Evolutionary conservation across 208 protist genomes (phyloP), one percentile per base, ranked within the genome.

Genomic region (Blastocrithidia nonstop): DNA sequence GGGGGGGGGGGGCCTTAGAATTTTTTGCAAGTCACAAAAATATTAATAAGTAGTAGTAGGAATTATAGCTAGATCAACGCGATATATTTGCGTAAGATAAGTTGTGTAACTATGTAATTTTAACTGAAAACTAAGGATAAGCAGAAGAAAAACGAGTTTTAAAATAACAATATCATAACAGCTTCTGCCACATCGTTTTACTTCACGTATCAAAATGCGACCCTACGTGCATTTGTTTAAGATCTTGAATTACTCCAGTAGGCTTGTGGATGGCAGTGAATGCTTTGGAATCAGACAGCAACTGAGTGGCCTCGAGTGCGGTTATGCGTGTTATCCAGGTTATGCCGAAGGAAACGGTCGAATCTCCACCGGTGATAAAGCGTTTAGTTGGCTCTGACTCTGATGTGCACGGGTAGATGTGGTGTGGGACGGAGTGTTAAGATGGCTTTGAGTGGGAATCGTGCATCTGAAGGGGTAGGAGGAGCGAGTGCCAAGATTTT

Each of bases 371-470:
- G n/a, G 52, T 6, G 94, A 98, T 69, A n/a, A 97, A 98, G 86
- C 70, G 89, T 54, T 66, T 97, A 42, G 85, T 95, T 13, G 57
- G 82, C 45, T 88, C 93, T 40, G n/a, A n/a, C n/a, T 29, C 51
- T 3, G 61, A 67, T 24, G 71, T 78, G 28, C 50, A 29, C 40
- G 35, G 71, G 9, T 73, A 91, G n/a, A n/a, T n/a, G n/a, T 49
- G 75, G 97, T 26, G 95, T 94, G 80, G 97, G 94, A 90, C 94
- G 94, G 21, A 61, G 54, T 26, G 88, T 97, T 6, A 97, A 98
- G 66, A 94, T 96, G 26, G 62, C 67, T 59, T 41, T 97, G 22
- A 67, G 63, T 24, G 72, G 57, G 55, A 93, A 7, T 73, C 72
- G 13, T 97, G 71, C 72, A 13, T 97, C 50, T 82, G 74, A 48